A percentile compares a stretch with the other conserved stretches of the same genome.
phyloP scores from a whole-genome alignment of 108 stramenopile genomes.

The Cyclotella cryptica region DNA sequence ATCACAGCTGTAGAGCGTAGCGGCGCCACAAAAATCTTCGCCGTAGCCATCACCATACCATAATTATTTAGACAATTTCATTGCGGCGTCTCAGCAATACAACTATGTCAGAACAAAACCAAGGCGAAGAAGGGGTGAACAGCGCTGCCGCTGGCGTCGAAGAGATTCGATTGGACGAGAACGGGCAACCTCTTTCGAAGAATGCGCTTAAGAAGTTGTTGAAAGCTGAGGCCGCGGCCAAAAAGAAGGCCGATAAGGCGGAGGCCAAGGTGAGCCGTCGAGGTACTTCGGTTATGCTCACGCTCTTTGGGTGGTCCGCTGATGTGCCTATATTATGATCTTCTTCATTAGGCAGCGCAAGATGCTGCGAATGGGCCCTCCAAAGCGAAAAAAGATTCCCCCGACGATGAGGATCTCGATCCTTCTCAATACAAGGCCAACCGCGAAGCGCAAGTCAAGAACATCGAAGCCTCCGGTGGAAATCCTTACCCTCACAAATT shows the following conservation, averaged over 20 bases:
- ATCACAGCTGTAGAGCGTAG: no score
- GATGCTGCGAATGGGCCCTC: conserved; percentile 35
- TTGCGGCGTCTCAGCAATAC: not conserved
- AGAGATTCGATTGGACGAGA: conserved; percentile 14
- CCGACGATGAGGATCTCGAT: conserved; percentile 87
- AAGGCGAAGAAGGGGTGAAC: not conserved
- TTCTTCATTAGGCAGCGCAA: conserved; percentile 38
- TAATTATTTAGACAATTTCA: no score
- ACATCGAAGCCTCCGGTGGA: conserved; percentile 82
- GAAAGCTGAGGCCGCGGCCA: conserved; percentile 72
- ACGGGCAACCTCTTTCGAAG: conserved; percentile 38
- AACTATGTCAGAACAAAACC: not conserved
- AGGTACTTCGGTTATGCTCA: not conserved
- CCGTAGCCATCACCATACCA: no score
- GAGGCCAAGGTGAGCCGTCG: conserved; percentile 13
- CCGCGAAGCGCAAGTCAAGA: conserved; percentile 79
- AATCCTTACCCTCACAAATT: conserved; percentile 99
- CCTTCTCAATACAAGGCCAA: conserved; percentile 96
- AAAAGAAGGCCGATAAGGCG: conserved; percentile 51
- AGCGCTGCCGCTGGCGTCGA: conserved; percentile 13
- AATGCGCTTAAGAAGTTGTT: conserved; percentile 82
- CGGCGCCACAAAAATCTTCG: no score
- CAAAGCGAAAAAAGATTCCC: conserved; percentile 60
- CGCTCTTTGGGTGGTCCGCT: not conserved
- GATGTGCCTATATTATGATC: not conserved